Base-by-base conservation (phyloP, 2,329 filamentous ascomycete species). In the Fusarium sp. region DNA sequence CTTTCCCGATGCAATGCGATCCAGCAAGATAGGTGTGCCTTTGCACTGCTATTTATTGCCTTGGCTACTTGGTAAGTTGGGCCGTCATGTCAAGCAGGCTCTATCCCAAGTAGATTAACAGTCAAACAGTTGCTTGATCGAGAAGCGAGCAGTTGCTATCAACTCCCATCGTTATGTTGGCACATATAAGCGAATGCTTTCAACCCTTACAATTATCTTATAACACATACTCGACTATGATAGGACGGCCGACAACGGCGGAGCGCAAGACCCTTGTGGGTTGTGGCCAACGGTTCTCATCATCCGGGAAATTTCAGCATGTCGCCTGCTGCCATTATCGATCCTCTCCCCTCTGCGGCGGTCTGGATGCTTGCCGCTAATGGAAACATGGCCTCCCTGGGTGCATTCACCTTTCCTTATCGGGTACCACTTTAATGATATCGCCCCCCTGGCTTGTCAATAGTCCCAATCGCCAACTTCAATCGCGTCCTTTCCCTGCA, bases 351-450 rank as follows among this genome's bases (percentile, higher is more conserved):
- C 36, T 50, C 46, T 44, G 61, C 28, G 42, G 67, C 46, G 57
- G 67, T 64, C 67, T 70, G 58, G 54, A 64, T 63, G 57, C 54
- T 67, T 67, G 62, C 67, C 62, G 51, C 67, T 70, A 68, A 61
- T 67, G 63, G 54, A 62, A 70, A 60, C 34, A 45, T 63, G 45
- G 63, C 23, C 33, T 57, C 18, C 28, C 47, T 56, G 61, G 30
- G 51, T 20, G 30, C 37, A 12, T 8, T 37, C 46, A 33, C 67
- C 67, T 68, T 70, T 46, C 67, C 67, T 28, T 4, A 65, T 70
- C 45, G 36, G 54, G 67, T 31, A 55, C 20, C 20, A 60, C 62
- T 68, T 70, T 60, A 70, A 67, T 70, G 54, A 70, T 53, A 36
- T 60, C 40, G 67, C 65, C 65, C 50, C 56, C 46, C 57, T 65